Evolutionary conservation across 2,329 filamentous ascomycete species (phyloP), one percentile per base, ranked within the genome.

Genomic region (Fusarium sp.): DNA sequence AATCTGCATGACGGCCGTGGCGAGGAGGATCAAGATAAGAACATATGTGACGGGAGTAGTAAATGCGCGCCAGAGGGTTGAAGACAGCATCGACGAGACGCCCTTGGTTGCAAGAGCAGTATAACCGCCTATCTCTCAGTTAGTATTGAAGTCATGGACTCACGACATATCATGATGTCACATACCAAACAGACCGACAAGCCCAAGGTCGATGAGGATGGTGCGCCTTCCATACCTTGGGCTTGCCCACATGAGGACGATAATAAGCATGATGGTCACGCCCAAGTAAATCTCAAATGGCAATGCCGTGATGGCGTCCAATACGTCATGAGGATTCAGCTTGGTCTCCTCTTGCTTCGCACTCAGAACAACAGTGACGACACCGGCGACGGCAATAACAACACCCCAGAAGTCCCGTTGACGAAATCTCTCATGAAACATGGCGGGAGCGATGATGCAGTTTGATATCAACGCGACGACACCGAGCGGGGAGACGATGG

Each of bases 401-500:
- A 99, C 95, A 9, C 96, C 96, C 82, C 92, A 89, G 50, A 93
- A 91, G 79, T 99, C 96, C 55, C 93, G 88, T 72, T 85, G 85
- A 33, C 96, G 90, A 76, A 99, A 97, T 55, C 85, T 86, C 81
- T 99, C 96, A 76, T 97, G 94, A 71, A 99, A 90, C 84, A 99
- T 90, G 67, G 96, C 89, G 0, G 96, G 96, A 2, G 96, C 96
- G 77, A 99, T 97, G 65, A 99, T 88, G 79, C 96, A 99, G 81
- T 99, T 99, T 46, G 94, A 97, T 49, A 99, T 90, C 67, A 99
- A 84, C 2, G 96, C 96, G 11, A 99, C 96, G n/a, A 99, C 96
- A 9, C 96, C 96, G 6, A 99, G 84, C 0, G 96, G 96, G 33
- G 94, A 97, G 42, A 99, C 96, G 74, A 99, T 97, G 13, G 96